phyloP scores from a whole-genome alignment of 148 eudicot genomes.

The Selenicereus undatus region DNA sequence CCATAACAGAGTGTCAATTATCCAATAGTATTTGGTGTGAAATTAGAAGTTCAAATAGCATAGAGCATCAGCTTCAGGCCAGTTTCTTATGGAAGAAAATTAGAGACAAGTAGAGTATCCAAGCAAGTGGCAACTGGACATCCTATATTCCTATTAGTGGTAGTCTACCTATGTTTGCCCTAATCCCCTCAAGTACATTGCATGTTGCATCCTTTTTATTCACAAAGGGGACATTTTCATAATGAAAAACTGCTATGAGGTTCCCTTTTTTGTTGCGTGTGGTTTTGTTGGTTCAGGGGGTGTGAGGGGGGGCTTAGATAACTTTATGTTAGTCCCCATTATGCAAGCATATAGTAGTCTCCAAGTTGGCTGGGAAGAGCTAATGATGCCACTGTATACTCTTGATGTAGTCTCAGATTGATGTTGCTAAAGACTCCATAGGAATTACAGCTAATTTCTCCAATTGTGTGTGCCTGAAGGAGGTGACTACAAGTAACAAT shows the following conservation, averaged over 20 bases:
- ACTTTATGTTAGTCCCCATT: background rate
- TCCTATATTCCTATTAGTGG: background rate
- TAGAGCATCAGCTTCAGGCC: background rate
- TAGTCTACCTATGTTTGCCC: background rate
- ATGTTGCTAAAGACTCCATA: background rate
- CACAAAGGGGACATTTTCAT: background rate
- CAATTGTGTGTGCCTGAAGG: no score
- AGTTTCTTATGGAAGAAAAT: conserved; percentile 5
- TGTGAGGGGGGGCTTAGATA: background rate
- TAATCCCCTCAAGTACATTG: background rate
- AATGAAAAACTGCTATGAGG: background rate
- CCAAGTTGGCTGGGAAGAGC: background rate
- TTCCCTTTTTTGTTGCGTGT: background rate
- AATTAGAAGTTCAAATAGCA: background rate
- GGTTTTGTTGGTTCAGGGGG: background rate
- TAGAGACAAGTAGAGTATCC: background rate
- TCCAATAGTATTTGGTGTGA: background rate
- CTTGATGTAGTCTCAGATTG: background rate
- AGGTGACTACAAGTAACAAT: no score
- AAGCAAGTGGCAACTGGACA: background rate
- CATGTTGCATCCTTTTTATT: background rate
- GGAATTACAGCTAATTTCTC: no score
- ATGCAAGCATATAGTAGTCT: background rate
- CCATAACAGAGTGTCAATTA: background rate
- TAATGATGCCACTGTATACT: background rate